phyloP scores from a whole-genome alignment of 2,329 filamentous ascomycete genomes.

The Akanthomyces lecanii region DNA sequence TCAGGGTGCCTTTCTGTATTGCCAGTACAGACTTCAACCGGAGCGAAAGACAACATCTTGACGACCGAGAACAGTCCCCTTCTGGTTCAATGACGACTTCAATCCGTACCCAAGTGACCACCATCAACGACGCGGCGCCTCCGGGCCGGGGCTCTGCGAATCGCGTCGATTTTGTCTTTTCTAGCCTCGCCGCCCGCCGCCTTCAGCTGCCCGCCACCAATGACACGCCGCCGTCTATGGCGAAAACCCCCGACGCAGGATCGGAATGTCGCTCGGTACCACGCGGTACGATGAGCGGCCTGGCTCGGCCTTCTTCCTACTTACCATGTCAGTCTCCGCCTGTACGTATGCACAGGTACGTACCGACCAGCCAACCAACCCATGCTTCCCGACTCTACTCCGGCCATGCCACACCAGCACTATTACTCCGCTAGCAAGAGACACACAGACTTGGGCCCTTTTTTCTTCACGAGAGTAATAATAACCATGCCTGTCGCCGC shows the following conservation, averaged over 20 bases:
- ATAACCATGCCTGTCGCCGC: neutral
- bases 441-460: neutral
- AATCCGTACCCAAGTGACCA: neutral
- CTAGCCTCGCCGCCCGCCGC: neutral
- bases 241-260: neutral
- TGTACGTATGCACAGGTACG: neutral
- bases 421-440: neutral
- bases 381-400: neutral
- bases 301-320: slow-evolving; percentile 2
- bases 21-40: neutral
- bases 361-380: neutral
- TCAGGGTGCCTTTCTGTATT: neutral
- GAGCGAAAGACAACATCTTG: neutral
- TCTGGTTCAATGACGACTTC: neutral
- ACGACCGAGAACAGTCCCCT: neutral
- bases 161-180: neutral
- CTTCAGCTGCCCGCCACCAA: neutral
- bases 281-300: slow-evolving; percentile 5
- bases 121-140: neutral
- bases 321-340: neutral
- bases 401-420: neutral
- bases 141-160: neutral
- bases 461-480: neutral
- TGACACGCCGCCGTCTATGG: neutral
- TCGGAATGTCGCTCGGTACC: slow-evolving; percentile 15